Evolutionary conservation across 805 yeast genomes (phyloP), one percentile per base, ranked within the genome.

Genomic region (Priceomyces fermenticarens): DNA sequence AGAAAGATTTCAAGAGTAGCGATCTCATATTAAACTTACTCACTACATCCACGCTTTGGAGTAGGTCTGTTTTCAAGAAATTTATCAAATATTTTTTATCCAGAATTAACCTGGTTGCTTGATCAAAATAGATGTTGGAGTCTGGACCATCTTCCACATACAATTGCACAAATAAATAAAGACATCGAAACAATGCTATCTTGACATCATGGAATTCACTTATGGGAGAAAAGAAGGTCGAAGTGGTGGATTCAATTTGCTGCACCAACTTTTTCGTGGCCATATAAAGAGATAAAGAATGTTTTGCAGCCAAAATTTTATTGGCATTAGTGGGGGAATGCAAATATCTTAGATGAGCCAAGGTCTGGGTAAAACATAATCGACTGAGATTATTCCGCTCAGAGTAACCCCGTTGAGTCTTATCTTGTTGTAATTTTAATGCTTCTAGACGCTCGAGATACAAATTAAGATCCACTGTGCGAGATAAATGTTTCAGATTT

Each of bases 141-240:
- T n/a, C n/a, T n/a, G 15, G 8, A 12, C 8, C 15, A 29, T 29
- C 8, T 5, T 29, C 8, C 32, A 14, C 15, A 8, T 5, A 29
- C 13, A 29, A 12, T n/a, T 29, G 32, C 14, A 29, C 15, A 9
- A 29, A 29, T n/a, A 29, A 29, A 29, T 14, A 29, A 8, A 29
- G 32, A 29, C 32, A 29, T n/a, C 32, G 32, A 29, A 29, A 29
- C 32, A 29, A 29, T 7, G 14, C 32, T 14, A 29, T 14, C 32
- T 29, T 29, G 15, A 29, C 15, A 29, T 29, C 32, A 29, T 29
- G 32, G 8, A 29, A 29, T 7, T 29, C 15, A 29, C 14, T n/a
- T 12, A 4, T n/a, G 7, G 15, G 32, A 14, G 32, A n/a, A 29
- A 29, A 29, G 9, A 5, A 29, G 4, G 4, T 12, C 14, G 32